Evolutionary conservation across 2,329 filamentous ascomycete genomes (phyloP), one percentile per base, ranked within the genome.

Genomic region (Aspergillus ustus): DNA sequence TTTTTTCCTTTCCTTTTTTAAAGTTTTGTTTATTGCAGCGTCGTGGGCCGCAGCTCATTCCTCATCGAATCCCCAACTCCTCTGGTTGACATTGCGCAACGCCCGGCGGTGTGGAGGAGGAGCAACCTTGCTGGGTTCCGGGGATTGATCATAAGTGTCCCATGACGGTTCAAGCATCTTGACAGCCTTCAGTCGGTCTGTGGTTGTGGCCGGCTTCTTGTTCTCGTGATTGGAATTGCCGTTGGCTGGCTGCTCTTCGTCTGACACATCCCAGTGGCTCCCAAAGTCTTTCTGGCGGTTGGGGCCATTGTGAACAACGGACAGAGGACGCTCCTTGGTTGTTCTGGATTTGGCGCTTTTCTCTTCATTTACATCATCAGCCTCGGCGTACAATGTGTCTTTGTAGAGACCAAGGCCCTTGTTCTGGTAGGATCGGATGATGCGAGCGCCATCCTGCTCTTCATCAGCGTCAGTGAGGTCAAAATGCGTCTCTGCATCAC

Each of bases 401-500:
- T 92, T 84, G 80, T 96, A 96, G 49, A 96, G 82, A 29, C 85
- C 84, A 48, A 89, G 80, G 7, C 89, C 89, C 60, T 86, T 87
- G 76, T 92, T 92, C 60, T 88, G 84, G 43, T 78, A 83, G n/a
- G 82, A 77, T 44, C 79, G 78, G 66, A 81, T 80, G 43, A 74
- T 72, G 25, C 76, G 72, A 28, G 58, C 63, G 25, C 70, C 63
- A 50, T 75, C 70, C 58, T 84, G 81, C 7, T 80, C 83, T 17
- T 82, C 88, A 59, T 93, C 88, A 60, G 93, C 89, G 73, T 98
- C 93, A 57, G 86, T 82, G 70, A 97, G 85, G 63, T 95, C 88
- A 72, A 97, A 97, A 77, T 98, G 92, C 1, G 88, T 80, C 72
- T 93, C 88, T 19, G 90, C 89, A 70, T 96, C 91, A 46, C 88